phyloP scores from a whole-genome alignment of 2,329 filamentous ascomycete genomes.

The Fusarium mangiferae region DNA sequence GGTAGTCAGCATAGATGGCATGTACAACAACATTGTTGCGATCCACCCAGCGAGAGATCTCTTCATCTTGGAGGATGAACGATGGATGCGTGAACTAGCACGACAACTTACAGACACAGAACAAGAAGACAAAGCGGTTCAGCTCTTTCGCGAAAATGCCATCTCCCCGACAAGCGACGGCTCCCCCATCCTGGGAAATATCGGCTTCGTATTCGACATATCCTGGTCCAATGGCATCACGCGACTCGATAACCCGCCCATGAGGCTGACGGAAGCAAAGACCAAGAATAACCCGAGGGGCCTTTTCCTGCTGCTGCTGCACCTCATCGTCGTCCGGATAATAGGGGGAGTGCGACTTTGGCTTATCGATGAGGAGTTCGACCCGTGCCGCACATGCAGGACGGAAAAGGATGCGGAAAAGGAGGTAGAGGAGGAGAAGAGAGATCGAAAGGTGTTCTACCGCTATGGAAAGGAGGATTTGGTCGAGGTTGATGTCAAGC shows the following conservation, averaged over 20 bases:
- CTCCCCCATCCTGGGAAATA: not conserved
- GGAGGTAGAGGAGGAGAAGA: not conserved
- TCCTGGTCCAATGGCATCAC: not conserved
- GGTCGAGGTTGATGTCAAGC: not conserved
- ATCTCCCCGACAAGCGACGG: not conserved
- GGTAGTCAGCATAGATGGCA: not conserved
- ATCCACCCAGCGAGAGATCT: not conserved
- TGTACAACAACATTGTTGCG: not conserved
- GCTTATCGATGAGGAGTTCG: not conserved
- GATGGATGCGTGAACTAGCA: not conserved
- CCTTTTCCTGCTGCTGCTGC: not conserved
- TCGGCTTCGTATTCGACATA: not conserved
- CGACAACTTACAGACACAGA: no score
- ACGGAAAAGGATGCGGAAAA: not conserved
- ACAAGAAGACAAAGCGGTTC: not conserved
- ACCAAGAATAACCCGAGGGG: not conserved
- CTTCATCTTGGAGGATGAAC: not conserved
- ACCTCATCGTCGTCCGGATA: not conserved
- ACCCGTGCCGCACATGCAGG: not conserved
- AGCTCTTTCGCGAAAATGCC: not conserved
- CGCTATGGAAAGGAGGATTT: not conserved
- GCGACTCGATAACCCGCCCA: not conserved
- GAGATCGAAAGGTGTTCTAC: not conserved
- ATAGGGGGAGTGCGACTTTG: not conserved
- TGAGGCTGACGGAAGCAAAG: not conserved